Evolutionary conservation across 305 asterid species (phyloP).

Genomic region (Salvia sclarea): DNA sequence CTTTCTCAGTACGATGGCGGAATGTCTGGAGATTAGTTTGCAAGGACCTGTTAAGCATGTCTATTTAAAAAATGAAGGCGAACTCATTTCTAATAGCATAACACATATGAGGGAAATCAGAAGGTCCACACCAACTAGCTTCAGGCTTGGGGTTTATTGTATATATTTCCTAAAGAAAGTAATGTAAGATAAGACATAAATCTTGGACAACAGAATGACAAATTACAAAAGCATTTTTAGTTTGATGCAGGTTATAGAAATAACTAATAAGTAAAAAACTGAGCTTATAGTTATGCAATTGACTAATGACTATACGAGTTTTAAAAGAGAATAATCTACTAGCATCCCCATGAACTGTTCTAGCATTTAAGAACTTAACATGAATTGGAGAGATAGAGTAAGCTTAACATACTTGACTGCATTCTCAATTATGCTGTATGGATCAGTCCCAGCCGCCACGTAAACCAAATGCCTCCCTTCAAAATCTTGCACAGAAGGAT

Average conservation of each 20-base stretch:
- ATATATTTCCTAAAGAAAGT: neutral
- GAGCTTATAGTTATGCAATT: neutral
- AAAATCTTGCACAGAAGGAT: conserved; percentile 78
- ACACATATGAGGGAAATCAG: conserved; percentile 8
- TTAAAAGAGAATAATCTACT: conserved; percentile 3
- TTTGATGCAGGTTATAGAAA: neutral
- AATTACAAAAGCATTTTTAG: conserved; percentile 4
- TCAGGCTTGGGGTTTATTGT: neutral
- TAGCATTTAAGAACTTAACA: neutral
- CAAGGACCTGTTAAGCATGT: conserved; percentile 49
- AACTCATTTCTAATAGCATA: neutral
- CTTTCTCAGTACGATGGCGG: conserved; percentile 69
- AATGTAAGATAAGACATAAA: neutral
- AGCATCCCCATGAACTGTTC: neutral
- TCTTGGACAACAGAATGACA: neutral
- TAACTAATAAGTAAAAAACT: neutral
- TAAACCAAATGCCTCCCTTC: conserved; percentile 76
- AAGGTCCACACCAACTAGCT: conserved; percentile 4
- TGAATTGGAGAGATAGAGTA: neutral
- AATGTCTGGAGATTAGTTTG: conserved; percentile 70
- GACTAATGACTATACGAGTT: neutral
- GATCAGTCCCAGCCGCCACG: conserved; percentile 70
- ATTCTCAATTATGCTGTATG: conserved; percentile 53
- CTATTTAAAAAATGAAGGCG: neutral
- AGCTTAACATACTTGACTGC: conserved; percentile 64